Evolutionary conservation across 441 rosid species (phyloP), one percentile per base, ranked within the genome.

Genomic region (Populus trichocarpa): DNA sequence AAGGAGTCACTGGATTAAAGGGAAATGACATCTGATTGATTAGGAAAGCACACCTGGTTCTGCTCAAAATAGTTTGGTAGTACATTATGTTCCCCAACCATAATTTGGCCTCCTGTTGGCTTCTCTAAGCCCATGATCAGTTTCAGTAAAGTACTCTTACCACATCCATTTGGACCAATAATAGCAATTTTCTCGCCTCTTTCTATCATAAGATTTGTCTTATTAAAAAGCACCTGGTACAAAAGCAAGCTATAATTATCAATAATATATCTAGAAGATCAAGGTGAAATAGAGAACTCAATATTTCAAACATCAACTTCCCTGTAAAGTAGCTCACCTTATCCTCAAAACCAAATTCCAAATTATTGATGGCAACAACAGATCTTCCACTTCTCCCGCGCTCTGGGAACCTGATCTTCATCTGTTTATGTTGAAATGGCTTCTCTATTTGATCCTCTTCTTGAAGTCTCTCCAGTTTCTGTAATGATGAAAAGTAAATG

Each of bases 11-110:
- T 6, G 63, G 25, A 46, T 33, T 10, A 36, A 65, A 30, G 16
- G 11, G 42, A 71, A 70, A 69, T 63, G 14, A 13, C 42, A 63
- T 70, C 61, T 0, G 10, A 66, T n/a, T 65, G n/a, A 67, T 30
- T 75, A 35, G 71, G 70, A 72, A 25, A 64, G 70, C 84, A 72
- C 4, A 92, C 99, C 97, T 96, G 99, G 84, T 96, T 96, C 87
- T 96, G 99, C 83, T 96, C 99, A 83, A 96, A 96, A 88, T 96
- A 96, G 88, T 96, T 96, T 77, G 97, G 99, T 33, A 96, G 82
- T 57, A 96, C 97, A 84, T 92, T 96, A 87, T 96, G 96, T 83
- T 93, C 98, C 80, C 99, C 97, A 2, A 90, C 92, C 66, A 89
- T 50, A 75, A 96, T 87, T 82, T 91, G 92, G 69, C 99, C 99